Evolutionary conservation across 2,329 filamentous ascomycete genomes (phyloP).

Genomic region (Trichoderma sp.): DNA sequence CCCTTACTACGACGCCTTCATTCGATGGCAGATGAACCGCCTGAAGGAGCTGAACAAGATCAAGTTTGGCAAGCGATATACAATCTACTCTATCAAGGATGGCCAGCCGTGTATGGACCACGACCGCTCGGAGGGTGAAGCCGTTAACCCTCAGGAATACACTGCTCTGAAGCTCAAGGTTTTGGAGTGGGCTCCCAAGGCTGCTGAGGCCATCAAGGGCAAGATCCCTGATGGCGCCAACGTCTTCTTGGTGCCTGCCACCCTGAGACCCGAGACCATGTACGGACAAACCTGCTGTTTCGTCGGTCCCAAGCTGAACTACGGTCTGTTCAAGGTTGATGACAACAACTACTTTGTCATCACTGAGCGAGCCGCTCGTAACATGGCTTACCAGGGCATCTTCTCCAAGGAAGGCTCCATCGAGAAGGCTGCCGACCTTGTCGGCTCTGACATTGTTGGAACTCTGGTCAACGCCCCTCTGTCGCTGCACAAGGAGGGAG

Average conservation of each 20-base stretch:
- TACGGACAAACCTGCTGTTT: constrained; percentile 98
- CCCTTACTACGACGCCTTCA: constrained; percentile 93
- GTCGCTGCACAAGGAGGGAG: constrained; percentile 79
- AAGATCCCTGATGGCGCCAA: constrained; percentile 79
- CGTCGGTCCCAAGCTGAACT: constrained; percentile 85
- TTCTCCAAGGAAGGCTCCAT: constrained; percentile 77
- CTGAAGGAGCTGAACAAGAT: constrained; percentile 90
- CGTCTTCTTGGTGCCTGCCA: constrained; percentile 89
- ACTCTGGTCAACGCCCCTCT: constrained; percentile 89
- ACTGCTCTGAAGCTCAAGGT: constrained; percentile 90
- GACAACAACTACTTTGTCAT: constrained; percentile 82
- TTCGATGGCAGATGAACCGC: constrained; percentile 96
- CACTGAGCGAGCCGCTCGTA: constrained; percentile 83
- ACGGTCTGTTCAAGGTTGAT: constrained; percentile 82
- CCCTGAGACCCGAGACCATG: constrained; percentile 95
- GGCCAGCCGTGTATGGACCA: constrained; percentile 54
- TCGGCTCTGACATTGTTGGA: constrained; percentile 80
- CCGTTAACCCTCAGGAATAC: constrained; percentile 82
- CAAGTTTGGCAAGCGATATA: constrained; percentile 90
- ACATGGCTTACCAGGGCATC: constrained; percentile 94
- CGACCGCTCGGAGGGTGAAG: constrained; percentile 52
- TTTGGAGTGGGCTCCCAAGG: constrained; percentile 82
- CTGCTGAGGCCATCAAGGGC: constrained; percentile 70
- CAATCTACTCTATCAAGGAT: constrained; percentile 69
- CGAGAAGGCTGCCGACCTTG: constrained; percentile 73